Evolutionary conservation across 2,329 filamentous ascomycete genomes (phyloP).

Genomic region (Diaporthe sp.): DNA sequence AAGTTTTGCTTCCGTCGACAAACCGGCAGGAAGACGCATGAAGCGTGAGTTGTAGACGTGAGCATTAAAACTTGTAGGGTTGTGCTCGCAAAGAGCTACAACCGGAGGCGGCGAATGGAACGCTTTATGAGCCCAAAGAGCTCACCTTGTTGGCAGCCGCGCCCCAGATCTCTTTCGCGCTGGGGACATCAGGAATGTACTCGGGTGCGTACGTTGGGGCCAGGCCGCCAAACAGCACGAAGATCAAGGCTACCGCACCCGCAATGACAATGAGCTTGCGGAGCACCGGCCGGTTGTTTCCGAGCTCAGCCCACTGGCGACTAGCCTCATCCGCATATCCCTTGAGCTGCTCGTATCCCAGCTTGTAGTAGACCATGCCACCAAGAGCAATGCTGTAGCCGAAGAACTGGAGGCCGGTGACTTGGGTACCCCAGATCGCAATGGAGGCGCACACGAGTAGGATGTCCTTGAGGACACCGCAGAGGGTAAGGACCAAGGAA

Average conservation of each 20-base stretch:
- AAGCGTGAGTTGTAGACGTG: not conserved
- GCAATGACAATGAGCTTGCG: slow-evolving; percentile 82
- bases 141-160: slow-evolving; percentile 62
- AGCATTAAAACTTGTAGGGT: slow-evolving; percentile 25
- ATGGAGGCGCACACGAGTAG: slow-evolving; percentile 83
- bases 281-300: slow-evolving; percentile 77
- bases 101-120: not conserved
- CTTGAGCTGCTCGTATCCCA: slow-evolving; percentile 84
- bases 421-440: slow-evolving; percentile 82
- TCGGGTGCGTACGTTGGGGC: slow-evolving; percentile 69
- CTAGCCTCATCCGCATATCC: slow-evolving; percentile 78
- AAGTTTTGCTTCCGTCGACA: slow-evolving; percentile 17
- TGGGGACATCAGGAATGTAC: slow-evolving; percentile 53
- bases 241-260: slow-evolving; percentile 70
- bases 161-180: slow-evolving; percentile 59
- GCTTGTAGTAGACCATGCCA: slow-evolving; percentile 88
- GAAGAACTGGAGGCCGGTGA: slow-evolving; percentile 81
- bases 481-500: slow-evolving; percentile 86
- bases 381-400: slow-evolving; percentile 83
- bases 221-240: slow-evolving; percentile 76
- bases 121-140: slow-evolving; percentile 41
- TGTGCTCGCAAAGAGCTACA: not conserved
- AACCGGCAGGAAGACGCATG: not conserved
- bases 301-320: slow-evolving; percentile 89
- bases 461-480: slow-evolving; percentile 89